Percentiles rank a stretch among this genome's conserved stretches.
Conservation (phyloP, 768 basidiomycete genomes). For the Royoungia palumana region DNA sequence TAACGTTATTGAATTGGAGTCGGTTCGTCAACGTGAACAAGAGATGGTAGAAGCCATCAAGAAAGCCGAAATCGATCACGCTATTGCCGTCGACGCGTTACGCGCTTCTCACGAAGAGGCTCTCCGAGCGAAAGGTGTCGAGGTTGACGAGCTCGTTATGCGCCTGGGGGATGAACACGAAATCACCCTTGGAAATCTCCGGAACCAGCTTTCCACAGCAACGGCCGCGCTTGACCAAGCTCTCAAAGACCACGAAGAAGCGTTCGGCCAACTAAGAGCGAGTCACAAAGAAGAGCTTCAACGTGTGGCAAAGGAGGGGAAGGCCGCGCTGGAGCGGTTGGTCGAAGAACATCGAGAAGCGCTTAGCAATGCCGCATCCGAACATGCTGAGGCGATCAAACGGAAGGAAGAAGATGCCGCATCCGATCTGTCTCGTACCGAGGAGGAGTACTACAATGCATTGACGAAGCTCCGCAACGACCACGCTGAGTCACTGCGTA, state of each 20-base stretch:
- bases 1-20: conserved; percentile 49
- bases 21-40: conserved; percentile 54
- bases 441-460: conserved; percentile 80
- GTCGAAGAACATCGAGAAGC: conserved; percentile 53
- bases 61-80: conserved; percentile 49
- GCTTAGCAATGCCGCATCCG: conserved; percentile 45
- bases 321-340: conserved; percentile 44
- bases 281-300: conserved; percentile 56
- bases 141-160: conserved; percentile 41
- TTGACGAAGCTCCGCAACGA: conserved; percentile 73
- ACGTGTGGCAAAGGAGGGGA: conserved; percentile 53
- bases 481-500: conserved; percentile 63
- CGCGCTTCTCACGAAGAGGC: conserved; percentile 43
- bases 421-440: conserved; percentile 59
- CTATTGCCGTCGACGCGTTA: conserved; percentile 45
- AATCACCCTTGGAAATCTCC: conserved; percentile 35
- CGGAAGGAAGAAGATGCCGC: conserved; percentile 59
- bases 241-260: conserved; percentile 56
- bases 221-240: conserved; percentile 43
- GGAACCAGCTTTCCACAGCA: conserved; percentile 43
- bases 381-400: conserved; percentile 56
- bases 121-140: conserved; percentile 39
- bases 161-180: conserved; percentile 52
- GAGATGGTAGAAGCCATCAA: conserved; percentile 50
- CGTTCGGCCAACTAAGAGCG: conserved; percentile 53